Base-by-base conservation (phyloP, 352 stramenopile species). In the Phytophthora litchii region DNA sequence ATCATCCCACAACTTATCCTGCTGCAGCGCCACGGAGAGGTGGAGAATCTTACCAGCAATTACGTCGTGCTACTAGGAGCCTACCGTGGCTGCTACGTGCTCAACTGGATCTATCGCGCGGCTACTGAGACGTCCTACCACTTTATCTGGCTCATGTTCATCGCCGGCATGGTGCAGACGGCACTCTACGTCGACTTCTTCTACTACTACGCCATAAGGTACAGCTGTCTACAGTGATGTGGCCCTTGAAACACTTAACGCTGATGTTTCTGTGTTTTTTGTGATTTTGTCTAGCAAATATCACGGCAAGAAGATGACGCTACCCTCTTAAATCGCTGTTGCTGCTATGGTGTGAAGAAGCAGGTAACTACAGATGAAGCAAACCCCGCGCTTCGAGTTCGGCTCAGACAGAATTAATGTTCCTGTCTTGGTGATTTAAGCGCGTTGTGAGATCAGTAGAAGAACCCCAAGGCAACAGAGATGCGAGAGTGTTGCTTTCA, bases 101-200 rank as follows among this genome's bases (percentile, higher is more conserved):
- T 99, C 20, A 99, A 99, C 80, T 99, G 98, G 98, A 96, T 99
- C 60, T 99, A 99, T 60, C 88, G 97, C 40, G 93, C 95, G 11
- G 94, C 97, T 38, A 96, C 89, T 1, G 98, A 99, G 80, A 80
- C 81, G 53, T 86, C 93, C 37, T 99, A 99, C 81, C 86, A 97
- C 69, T 97, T 99, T 74, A 98, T 99, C 74, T 99, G 91, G 83
- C 90, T 99, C 45, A 98, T 99, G 61, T 99, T 99, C 70, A 96
- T 99, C 64, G 97, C 92, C 49, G 98, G 97, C 17, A 94, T 99
- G 59, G 87, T 99, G 54, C 98, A 99, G 80, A 99, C 98, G 1
- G 81, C 94, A 41, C 85, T 99, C 31, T 99, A 99, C 83, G 94
- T 97, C 20, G 98, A 99, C 78, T 99, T 99, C 60, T 99, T 99